Evolutionary conservation across 2,329 filamentous ascomycete genomes (phyloP), one percentile per base, ranked within the genome.

Genomic region (Ophiosphaerella herpotricha): DNA sequence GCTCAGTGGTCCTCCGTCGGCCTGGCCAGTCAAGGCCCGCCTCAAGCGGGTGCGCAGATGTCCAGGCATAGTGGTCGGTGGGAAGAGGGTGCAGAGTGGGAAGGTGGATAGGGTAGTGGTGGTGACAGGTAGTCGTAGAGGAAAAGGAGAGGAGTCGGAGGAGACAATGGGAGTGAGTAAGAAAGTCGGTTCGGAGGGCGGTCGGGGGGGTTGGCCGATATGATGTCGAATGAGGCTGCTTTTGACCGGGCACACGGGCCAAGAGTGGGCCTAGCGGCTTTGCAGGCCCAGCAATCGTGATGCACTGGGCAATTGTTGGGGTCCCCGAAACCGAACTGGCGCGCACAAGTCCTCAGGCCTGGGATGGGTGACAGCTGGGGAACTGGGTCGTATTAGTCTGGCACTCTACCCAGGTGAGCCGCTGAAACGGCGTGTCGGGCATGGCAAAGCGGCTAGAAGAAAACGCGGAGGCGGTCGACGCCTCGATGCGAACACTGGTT

Each of bases 1-100:
- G 52, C 49, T 58, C 33, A 64, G 59, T 31, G 61, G 45, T 31
- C 57, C 55, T 46, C 67, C 60, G 38, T 63, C 66, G 36, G 58
- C 52, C 43, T 66, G 68, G 40, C 63, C 64, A 57, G 72, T 67
- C 67, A 80, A 75, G 47, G 76, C 73, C 41, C 73, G 71, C 59
- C 74, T 77, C 51, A 79, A 68, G 60, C 74, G 74, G 54, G 75
- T 76, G 50, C 78, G 76, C 55, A 80, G 72, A 26, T 62, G 59
- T 50, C 61, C 63, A 33, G 74, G 69, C 77, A 80, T 79, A 55
- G 60, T 69, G 54, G 37, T 29, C 26, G 32, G 32, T 32, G 43
- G 37, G 46, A 41, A 42, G 34, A 23, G 43, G 32, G 31, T 39
- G 33, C 24, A 32, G 37, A 37, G 43, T 24, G 41, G 38, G 23